Conservation (phyloP, 2,329 filamentous ascomycete genomes). For the Dothiorella sarmentorum region DNA sequence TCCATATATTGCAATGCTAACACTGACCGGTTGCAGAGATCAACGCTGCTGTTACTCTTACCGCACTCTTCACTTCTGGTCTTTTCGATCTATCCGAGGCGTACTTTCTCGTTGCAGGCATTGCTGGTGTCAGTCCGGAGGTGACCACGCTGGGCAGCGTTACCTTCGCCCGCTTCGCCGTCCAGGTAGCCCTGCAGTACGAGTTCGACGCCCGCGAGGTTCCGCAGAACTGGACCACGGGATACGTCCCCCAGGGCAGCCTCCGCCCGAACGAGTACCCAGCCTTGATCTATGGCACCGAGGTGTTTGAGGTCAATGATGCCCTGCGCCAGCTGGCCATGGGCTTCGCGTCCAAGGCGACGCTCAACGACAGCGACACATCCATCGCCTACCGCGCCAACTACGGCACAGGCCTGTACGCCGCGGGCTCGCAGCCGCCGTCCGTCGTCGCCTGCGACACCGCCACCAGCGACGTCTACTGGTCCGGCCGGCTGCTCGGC, state of each 20-base stretch:
- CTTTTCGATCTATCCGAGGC: slow-evolving; percentile 63
- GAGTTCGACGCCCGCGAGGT: slow-evolving; percentile 70
- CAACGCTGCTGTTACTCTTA: slow-evolving; percentile 67
- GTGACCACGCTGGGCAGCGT: slow-evolving; percentile 63
- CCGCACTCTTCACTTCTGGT: slow-evolving; percentile 59
- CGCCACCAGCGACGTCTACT: slow-evolving; percentile 32
- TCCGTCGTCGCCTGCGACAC: slow-evolving; percentile 32
- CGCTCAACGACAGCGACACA: slow-evolving; percentile 36
- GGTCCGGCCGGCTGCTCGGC: slow-evolving; percentile 27
- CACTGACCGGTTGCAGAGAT: slow-evolving; percentile 51
- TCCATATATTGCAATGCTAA: background rate
- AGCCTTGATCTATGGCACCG: slow-evolving; percentile 38
- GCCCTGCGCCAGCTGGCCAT: slow-evolving; percentile 35
- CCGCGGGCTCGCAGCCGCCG: slow-evolving; percentile 27
- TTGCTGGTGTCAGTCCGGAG: slow-evolving; percentile 71
- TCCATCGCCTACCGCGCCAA: slow-evolving; percentile 38
- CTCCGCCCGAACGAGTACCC: slow-evolving; percentile 47
- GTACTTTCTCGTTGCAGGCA: slow-evolving; percentile 70
- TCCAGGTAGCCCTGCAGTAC: slow-evolving; percentile 73
- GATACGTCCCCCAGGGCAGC: slow-evolving; percentile 65
- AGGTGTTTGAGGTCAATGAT: slow-evolving; percentile 42
- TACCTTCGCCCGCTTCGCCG: slow-evolving; percentile 64
- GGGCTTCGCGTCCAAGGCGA: slow-evolving; percentile 32
- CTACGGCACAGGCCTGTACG: slow-evolving; percentile 29
- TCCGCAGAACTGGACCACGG: slow-evolving; percentile 61